phyloP scores from a whole-genome alignment of 495 filamentous ascomycete species.

The Lentithecium fluviatile region DNA sequence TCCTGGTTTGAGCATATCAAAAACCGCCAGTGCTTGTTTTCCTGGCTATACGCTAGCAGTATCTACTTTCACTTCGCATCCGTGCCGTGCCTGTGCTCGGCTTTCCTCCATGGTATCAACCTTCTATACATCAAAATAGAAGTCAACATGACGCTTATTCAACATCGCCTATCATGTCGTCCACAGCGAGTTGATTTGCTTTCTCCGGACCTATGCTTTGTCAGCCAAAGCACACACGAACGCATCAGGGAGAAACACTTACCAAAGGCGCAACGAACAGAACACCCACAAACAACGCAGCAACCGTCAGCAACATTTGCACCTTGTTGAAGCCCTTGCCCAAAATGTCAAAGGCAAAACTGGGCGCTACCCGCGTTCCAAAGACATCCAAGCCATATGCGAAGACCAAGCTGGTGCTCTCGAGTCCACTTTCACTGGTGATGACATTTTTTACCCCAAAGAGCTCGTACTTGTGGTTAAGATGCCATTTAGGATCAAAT shows the following conservation, averaged over 20 bases:
- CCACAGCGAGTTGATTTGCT: slow-evolving; percentile 56
- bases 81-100: too few species aligned
- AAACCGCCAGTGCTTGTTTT: too few species aligned
- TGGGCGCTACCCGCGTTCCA: slow-evolving; percentile 79
- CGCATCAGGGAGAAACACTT: slow-evolving; percentile 32
- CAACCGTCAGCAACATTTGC: slow-evolving; percentile 77
- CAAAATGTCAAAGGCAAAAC: slow-evolving; percentile 83
- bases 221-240: slow-evolving; percentile 21
- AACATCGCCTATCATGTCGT: slow-evolving; percentile 20
- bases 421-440: slow-evolving; percentile 72
- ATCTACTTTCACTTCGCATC: too few species aligned
- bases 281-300: slow-evolving; percentile 72
- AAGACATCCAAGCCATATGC: slow-evolving; percentile 89
- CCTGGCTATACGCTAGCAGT: neutral
- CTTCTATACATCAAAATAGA: too few species aligned
- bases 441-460: slow-evolving; percentile 70
- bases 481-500: slow-evolving; percentile 75
- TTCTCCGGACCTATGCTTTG: slow-evolving; percentile 48
- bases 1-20: too few species aligned
- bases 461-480: slow-evolving; percentile 82
- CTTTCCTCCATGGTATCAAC: too few species aligned
- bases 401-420: slow-evolving; percentile 89
- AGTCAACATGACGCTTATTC: too few species aligned
- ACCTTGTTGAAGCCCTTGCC: slow-evolving; percentile 91
- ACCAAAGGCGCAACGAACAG: slow-evolving; percentile 81